phyloP scores from a whole-genome alignment of 148 eudicot species.

The Dianthus caryophyllus region DNA sequence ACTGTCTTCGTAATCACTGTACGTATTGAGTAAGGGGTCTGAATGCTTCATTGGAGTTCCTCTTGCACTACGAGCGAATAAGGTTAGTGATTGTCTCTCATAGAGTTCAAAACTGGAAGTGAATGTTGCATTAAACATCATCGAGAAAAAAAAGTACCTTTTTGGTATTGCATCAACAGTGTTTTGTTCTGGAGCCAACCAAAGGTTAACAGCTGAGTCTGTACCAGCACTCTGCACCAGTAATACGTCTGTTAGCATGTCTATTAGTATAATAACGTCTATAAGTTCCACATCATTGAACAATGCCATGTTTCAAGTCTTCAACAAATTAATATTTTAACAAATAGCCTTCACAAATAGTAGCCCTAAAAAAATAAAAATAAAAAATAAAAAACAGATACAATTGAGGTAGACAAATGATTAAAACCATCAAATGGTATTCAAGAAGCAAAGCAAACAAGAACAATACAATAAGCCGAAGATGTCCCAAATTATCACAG shows the following conservation, averaged over 20 bases:
- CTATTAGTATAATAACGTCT: not conserved
- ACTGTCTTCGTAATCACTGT: constrained; percentile 94
- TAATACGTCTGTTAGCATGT: constrained; percentile 4
- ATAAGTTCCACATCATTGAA: not conserved
- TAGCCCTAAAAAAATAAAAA: too few species aligned
- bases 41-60: constrained; percentile 41
- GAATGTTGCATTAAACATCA: not conserved
- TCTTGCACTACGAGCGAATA: constrained; percentile 36
- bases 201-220: constrained; percentile 86
- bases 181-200: constrained; percentile 57
- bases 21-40: constrained; percentile 62
- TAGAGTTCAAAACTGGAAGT: not conserved
- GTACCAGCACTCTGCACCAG: constrained; percentile 88
- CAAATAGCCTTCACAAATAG: not conserved
- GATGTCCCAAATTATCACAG: not conserved
- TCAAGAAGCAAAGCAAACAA: not conserved
- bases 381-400: not conserved
- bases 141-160: constrained; percentile 38
- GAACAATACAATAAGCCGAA: not conserved
- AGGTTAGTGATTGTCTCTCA: not conserved
- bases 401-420: not conserved
- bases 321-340: not conserved
- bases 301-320: not conserved
- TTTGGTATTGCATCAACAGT: constrained; percentile 37
- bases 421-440: not conserved